Evolutionary conservation across 257 asterid genomes (phyloP), one percentile per base, ranked within the genome.

Genomic region (Scutellaria galericulata): DNA sequence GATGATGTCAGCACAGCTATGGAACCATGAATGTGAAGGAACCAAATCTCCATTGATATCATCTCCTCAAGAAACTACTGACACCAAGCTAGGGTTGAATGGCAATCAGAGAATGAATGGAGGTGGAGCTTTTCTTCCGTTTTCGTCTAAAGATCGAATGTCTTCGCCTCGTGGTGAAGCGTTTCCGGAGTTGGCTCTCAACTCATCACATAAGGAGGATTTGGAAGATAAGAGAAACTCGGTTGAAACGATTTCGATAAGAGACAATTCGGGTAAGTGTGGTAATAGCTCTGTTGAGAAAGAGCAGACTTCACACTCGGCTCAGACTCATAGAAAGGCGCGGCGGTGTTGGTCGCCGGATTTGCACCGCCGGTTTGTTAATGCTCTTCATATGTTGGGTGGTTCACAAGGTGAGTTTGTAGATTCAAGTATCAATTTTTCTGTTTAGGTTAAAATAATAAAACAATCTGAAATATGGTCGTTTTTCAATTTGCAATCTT

Each of bases 291-390:
- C 79, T 6, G 75, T 9, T 4, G 84, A 77, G 56, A 75, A 77
- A n/a, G 93, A 81, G 42, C 83, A 80, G 45, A 63, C 76, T 1
- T 15, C 66, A 0, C 75, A 64, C 47, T 52, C 86, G 0, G 71
- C 67, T 57, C 97, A 93, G 63, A 74, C 89, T 15, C 95, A 92
- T 20, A 76, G 98, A 55, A 95, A 95, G 81, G 98, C 99, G 9
- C 83, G 99, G 89, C 86, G 98, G 62, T 95, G 99, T 52, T 92
- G 99, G 98, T 95, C 99, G 7, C 97, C 99, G 47, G 99, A 95
- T 42, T 76, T 95, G 83, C 99, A 95, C 77, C 74, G 96, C 62
- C 83, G 98, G 27, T 95, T 95, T 70, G 98, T 92, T 14, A 92
- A 90, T 80, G 99, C 99, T 66, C 97, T 95, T 75, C 99, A 95